These are phyloP conservation scores for Malassezia equina DNA, from an alignment of 1,284 basidiomycete species.

Conservation along the genomic window DNA sequence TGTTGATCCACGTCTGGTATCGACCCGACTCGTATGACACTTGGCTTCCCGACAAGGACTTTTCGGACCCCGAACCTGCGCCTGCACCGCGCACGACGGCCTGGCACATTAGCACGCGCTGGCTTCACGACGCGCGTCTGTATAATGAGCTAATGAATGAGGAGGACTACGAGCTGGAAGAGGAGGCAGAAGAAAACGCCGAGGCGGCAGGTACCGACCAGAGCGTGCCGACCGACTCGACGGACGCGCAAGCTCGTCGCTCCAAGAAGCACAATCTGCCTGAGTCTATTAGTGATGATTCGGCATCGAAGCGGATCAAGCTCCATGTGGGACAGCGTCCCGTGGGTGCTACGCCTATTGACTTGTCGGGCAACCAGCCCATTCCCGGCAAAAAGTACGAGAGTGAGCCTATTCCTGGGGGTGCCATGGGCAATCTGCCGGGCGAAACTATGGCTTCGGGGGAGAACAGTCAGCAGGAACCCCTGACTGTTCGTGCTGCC, in stretches of 20 bases:
- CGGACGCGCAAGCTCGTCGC: conserved; percentile 10
- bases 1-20: conserved; percentile 48
- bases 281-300: conserved; percentile 35
- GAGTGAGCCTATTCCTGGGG: conserved; percentile 37
- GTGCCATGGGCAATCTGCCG: conserved; percentile 41
- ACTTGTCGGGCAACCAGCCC: conserved; percentile 38
- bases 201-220: neutral
- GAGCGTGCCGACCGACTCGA: neutral
- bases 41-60: conserved; percentile 45
- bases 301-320: conserved; percentile 40
- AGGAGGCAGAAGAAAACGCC: conserved; percentile 10
- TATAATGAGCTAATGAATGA: conserved; percentile 48
- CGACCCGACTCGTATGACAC: conserved; percentile 48
- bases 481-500: conserved; percentile 25
- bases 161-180: conserved; percentile 45
- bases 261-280: conserved; percentile 42
- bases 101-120: conserved; percentile 36
- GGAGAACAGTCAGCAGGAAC: conserved; percentile 19
- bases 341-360: conserved; percentile 37
- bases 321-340: conserved; percentile 39
- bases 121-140: conserved; percentile 38
- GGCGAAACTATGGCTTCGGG: conserved; percentile 10
- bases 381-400: conserved; percentile 47
- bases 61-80: conserved; percentile 38
- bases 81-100: conserved; percentile 27